Base-by-base conservation (phyloP, 495 filamentous ascomycete species). In the Trichoderma reesei region DNA sequence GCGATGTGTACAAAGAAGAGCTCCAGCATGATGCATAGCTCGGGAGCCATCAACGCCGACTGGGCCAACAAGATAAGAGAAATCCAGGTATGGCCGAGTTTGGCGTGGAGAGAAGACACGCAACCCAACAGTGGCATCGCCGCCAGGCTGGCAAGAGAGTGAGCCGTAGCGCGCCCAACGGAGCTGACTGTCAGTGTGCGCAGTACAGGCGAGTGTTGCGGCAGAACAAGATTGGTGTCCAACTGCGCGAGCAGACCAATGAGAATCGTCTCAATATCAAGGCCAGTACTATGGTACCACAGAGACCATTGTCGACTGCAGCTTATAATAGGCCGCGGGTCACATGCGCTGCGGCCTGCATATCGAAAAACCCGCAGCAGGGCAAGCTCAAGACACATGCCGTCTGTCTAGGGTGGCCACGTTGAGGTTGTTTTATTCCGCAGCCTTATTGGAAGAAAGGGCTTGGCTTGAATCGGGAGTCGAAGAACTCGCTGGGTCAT, bases 281-380 rank as follows among this genome's bases (percentile, higher is more conserved):
- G 18, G 51, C 51, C n/a, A n/a, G n/a, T 56, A 56, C 34, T 56
- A 56, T 56, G 51, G 51, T 56, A 31, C 8, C 51, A 56, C 51
- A 56, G 20, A 34, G 3, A 56, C 8, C 26, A 5, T 46, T 56
- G 31, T 56, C 20, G 20, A 56, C 20, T 56, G 51, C 51, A 56
- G 51, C 51, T 56, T 56, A 56, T 14, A 33, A 7, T 13, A 7
- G 51, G 20, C 11, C 20, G 51, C 51, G 51, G 51, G 51, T 56
- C 51, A 56, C 51, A 31, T 56, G 51, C 18, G 20, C 18, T 56
- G 51, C 51, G 26, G 34, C 51, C 51, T 34, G 51, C 51, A 56
- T 11, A 9, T 34, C 26, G 3, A 34, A 33, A 56, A 34, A 11
- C 51, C 9, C 31, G 31, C 37, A 39, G 37, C 37, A 31, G n/a